phyloP scores from a whole-genome alignment of 768 basidiomycete species.

The Phlegmacium glaucopus region DNA sequence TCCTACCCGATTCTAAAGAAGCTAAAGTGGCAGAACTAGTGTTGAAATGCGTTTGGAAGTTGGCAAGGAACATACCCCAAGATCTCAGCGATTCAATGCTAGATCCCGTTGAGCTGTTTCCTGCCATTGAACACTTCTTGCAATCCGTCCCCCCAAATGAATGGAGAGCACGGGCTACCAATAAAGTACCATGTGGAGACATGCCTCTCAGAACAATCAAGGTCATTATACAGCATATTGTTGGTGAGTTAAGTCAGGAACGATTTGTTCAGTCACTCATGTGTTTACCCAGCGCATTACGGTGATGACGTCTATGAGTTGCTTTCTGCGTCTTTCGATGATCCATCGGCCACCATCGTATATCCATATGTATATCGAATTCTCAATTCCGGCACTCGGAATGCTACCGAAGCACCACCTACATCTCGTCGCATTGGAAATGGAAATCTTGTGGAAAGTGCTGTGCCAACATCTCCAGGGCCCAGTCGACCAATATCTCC shows the following conservation, averaged over 20 bases:
- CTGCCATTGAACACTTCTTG: conserved; percentile 91
- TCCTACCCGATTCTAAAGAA: conserved; percentile 72
- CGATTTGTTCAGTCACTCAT: conserved; percentile 2
- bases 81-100: conserved; percentile 78
- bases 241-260: conserved; percentile 58
- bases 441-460: conserved; percentile 30
- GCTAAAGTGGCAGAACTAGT: conserved; percentile 90
- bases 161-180: conserved; percentile 89
- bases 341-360: conserved; percentile 95
- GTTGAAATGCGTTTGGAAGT: conserved; percentile 96
- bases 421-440: conserved; percentile 31
- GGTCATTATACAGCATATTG: conserved; percentile 95
- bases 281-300: conserved; percentile 57
- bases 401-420: conserved; percentile 19
- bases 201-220: conserved; percentile 98
- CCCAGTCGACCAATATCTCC: conserved; percentile 74
- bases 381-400: conserved; percentile 61
- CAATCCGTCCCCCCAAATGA: conserved; percentile 93
- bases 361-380: conserved; percentile 95
- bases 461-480: conserved; percentile 50
- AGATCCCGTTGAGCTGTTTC: conserved; percentile 86
- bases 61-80: conserved; percentile 91
- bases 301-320: conserved; percentile 90
- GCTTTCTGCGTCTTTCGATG: conserved; percentile 87
- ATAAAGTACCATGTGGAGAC: conserved; percentile 92